Conservation (phyloP, 495 filamentous ascomycete species). For the Letharia columbiana region DNA sequence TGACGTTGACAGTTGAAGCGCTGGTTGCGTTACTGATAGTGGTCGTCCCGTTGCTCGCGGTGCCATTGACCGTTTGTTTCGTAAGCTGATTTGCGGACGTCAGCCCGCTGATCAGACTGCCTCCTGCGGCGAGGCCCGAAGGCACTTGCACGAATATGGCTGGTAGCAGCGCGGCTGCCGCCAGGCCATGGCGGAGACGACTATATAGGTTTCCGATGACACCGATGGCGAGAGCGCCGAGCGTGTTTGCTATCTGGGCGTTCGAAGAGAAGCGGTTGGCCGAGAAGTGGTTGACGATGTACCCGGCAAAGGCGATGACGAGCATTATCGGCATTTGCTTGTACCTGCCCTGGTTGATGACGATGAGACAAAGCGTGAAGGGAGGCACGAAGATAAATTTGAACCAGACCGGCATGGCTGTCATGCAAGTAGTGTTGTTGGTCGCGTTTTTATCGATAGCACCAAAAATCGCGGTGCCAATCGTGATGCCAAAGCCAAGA, state of each 20-base stretch:
- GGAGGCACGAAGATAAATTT: slow-evolving; percentile 66
- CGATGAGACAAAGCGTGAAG: slow-evolving; percentile 74
- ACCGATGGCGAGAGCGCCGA: slow-evolving; percentile 81
- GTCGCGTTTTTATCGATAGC: slow-evolving; percentile 68
- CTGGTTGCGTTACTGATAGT: slow-evolving; percentile 36
- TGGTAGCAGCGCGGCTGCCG: slow-evolving; percentile 80
- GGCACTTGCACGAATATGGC: slow-evolving; percentile 95
- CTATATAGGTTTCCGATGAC: slow-evolving; percentile 83
- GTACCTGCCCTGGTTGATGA: slow-evolving; percentile 86
- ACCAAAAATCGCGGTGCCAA: slow-evolving; percentile 85
- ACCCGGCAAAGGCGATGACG: slow-evolving; percentile 74
- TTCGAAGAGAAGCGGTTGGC: slow-evolving; percentile 62
- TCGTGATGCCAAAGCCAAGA: slow-evolving; percentile 93
- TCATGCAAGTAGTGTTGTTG: slow-evolving; percentile 59
- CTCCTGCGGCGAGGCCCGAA: slow-evolving; percentile 75
- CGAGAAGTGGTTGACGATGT: slow-evolving; percentile 76
- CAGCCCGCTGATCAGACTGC: slow-evolving; percentile 75
- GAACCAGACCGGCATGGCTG: slow-evolving; percentile 53
- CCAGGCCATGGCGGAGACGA: slow-evolving; percentile 71
- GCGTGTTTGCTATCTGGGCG: slow-evolving; percentile 72
- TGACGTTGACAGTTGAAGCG: slow-evolving; percentile 37
- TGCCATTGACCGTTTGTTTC: slow-evolving; percentile 27
- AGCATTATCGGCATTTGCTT: slow-evolving; percentile 84
- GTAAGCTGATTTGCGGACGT: slow-evolving; percentile 74
- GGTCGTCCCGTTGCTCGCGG: slow-evolving; percentile 33